Evolutionary conservation across 1,284 basidiomycete genomes (phyloP).

Genomic region (Irpex lacteus): DNA sequence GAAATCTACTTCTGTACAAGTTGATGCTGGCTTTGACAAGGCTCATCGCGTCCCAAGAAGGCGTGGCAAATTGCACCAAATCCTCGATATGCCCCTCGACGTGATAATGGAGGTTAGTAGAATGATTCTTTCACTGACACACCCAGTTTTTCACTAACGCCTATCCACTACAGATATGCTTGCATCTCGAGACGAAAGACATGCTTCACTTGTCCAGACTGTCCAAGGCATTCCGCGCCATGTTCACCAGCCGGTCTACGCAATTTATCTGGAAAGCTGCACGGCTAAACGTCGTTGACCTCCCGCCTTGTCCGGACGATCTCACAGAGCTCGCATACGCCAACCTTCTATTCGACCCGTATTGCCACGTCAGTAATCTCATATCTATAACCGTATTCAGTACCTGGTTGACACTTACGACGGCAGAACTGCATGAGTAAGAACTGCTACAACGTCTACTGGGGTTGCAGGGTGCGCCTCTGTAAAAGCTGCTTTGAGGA

Average conservation of each 20-base stretch:
- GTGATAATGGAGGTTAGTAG: not conserved
- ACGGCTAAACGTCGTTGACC: not conserved
- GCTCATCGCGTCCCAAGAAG: not conserved
- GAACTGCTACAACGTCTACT: not conserved
- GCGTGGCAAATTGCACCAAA: not conserved
- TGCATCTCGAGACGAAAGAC: not conserved
- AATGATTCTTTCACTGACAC: not conserved
- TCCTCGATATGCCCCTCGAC: not conserved
- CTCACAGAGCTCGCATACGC: not conserved
- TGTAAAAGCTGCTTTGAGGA: not conserved
- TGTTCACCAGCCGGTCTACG: not conserved
- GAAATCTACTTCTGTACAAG: not conserved
- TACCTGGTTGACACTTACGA: not conserved
- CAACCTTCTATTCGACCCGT: not conserved
- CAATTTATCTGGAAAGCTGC: not conserved
- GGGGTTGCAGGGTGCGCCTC: not conserved
- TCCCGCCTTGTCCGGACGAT: not conserved
- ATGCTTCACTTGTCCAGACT: not conserved
- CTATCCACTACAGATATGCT: not conserved
- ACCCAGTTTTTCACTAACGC: not conserved
- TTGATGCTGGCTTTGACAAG: not conserved
- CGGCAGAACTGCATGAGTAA: not conserved
- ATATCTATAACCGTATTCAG: not conserved
- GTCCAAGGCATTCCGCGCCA: not conserved
- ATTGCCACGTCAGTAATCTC: not conserved